Base-by-base conservation (phyloP, 495 filamentous ascomycete genomes). In the Filosporella fistucella region DNA sequence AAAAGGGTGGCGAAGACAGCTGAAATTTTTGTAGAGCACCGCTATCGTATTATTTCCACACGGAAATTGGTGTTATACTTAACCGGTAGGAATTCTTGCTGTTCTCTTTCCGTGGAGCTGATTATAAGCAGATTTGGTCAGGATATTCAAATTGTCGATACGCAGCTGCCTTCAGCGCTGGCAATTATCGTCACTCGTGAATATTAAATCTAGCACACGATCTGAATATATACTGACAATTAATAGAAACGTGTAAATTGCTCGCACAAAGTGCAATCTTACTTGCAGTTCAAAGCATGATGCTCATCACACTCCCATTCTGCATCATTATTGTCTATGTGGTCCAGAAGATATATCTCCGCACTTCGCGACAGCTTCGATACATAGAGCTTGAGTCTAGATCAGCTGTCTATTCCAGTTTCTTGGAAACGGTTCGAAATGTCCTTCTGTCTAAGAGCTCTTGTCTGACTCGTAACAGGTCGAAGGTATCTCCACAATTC, bases 361-460 rank as follows among this genome's bases (percentile, higher is more conserved):
- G 75, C 6, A 84, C 80, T 3, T 81, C 77, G 0, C 66, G 77
- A 13, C 79, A 82, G 52, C 59, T 84, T 9, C 74, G 80, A 37
- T 69, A 76, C 47, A 58, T 84, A 29, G 80, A 82, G 23, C 65
- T 72, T 4, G 68, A 73, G 40, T 59, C 65, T 17, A 63, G 60
- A 29, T 56, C 66, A 3, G 60, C 49, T 3, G 46, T 73, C 3
- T 70, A 63, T 49, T 61, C 68, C 1, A 68, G 67, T 45, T 72
- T 77, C 32, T 48, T 74, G 24, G 75, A 77, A 38, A 67, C 69
- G 4, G 63, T 75, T 22, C 1, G 30, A 8, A 23, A 12, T n/a
- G 1, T 4, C 9, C 22, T 12, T 3, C 16, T 35, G 22, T 4
- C 16, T 42, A 42, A 9, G 34, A 28, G 38, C 34, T 6, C 28